Percentiles rank a stretch among this genome's conserved stretches.
These are phyloP conservation scores for Globisporangium carolinianum DNA, from an alignment of 352 stramenopile species.

Conservation along the genomic window DNA sequence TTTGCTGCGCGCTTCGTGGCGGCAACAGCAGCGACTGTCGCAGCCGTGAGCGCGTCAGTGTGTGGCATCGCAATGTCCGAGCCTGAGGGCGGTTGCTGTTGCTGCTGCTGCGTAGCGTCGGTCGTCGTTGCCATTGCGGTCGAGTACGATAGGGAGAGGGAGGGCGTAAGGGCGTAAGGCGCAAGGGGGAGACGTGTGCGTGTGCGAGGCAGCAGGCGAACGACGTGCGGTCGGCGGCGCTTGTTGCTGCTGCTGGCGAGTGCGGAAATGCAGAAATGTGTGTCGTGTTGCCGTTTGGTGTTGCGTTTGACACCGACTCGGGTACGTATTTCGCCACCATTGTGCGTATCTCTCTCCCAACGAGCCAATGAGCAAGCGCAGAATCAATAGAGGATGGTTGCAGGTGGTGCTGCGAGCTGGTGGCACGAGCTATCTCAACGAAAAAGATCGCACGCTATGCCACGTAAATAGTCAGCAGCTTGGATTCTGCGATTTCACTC, in stretches of 20 bases:
- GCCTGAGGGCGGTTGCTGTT: neutral
- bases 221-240: neutral
- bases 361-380: neutral
- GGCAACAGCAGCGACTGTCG: neutral
- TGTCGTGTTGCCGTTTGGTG: constrained; percentile 10
- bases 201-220: neutral
- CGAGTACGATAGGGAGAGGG: neutral
- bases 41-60: neutral
- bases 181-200: neutral
- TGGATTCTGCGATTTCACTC: no score
- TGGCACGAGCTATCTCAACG: neutral
- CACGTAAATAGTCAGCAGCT: neutral
- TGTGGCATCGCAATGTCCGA: neutral
- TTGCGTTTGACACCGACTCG: constrained; percentile 2
- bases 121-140: neutral
- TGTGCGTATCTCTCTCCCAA: neutral
- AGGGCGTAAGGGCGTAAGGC: no score
- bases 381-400: neutral
- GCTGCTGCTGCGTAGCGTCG: neutral
- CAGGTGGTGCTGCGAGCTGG: neutral
- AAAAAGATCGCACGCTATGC: neutral
- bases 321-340: neutral
- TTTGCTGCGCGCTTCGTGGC: constrained; percentile 23
- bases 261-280: constrained; percentile 8
- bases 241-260: constrained; percentile 2